phyloP scores from a whole-genome alignment of 441 rosid genomes.

The Adansonia gregorii region DNA sequence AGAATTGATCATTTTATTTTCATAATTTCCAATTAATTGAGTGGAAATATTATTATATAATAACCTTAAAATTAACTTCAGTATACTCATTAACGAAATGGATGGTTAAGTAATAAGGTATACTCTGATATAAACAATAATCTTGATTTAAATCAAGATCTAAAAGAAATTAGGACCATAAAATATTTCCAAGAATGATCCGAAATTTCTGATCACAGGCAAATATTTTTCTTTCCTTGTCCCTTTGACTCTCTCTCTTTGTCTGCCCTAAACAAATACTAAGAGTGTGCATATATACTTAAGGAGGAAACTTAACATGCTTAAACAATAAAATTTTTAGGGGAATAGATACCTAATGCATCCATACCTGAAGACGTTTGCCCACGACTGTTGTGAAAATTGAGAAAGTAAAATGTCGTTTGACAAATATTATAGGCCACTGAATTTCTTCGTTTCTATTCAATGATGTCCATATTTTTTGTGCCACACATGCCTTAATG shows the following conservation, averaged over 20 bases:
- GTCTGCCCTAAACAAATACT: background rate
- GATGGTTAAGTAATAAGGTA: too few relatives aligned
- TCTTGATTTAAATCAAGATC: background rate
- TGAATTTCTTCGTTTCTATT: background rate
- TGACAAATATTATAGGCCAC: background rate
- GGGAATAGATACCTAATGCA: slow-evolving; percentile 1
- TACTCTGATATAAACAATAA: background rate
- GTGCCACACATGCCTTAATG: background rate
- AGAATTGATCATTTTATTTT: too few relatives aligned
- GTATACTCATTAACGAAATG: too few relatives aligned
- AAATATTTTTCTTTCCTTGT: background rate
- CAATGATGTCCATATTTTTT: slow-evolving; percentile 3
- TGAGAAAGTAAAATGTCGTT: background rate
- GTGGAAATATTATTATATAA: too few relatives aligned
- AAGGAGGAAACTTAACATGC: background rate
- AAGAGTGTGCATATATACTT: background rate
- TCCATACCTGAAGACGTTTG: background rate
- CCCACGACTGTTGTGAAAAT: background rate
- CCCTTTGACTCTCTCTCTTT: background rate
- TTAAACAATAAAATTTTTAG: background rate
- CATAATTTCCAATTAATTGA: too few relatives aligned
- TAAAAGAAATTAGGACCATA: background rate
- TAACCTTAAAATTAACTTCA: too few relatives aligned
- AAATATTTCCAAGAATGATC: background rate
- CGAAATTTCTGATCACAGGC: background rate